Evolutionary conservation across 2,329 filamentous ascomycete genomes (phyloP).

Genomic region (Colletotrichum siamense): DNA sequence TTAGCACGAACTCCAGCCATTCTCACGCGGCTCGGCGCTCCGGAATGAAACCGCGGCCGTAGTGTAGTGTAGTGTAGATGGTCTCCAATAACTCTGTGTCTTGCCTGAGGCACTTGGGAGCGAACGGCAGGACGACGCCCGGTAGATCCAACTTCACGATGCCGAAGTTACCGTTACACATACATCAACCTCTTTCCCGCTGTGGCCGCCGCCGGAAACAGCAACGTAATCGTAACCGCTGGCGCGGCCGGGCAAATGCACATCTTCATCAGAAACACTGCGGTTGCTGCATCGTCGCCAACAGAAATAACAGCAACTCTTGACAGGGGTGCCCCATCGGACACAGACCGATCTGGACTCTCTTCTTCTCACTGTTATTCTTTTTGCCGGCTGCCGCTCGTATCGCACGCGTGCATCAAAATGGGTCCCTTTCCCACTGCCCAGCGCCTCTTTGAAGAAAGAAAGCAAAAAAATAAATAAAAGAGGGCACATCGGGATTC

Average conservation of each 20-base stretch:
- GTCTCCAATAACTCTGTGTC: background rate
- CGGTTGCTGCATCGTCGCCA: slow-evolving; percentile 10
- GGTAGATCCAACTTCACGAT: background rate
- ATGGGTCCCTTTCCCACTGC: background rate
- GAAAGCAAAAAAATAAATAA: background rate
- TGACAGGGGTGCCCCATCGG: slow-evolving; percentile 1
- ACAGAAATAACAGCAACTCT: background rate
- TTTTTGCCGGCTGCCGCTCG: slow-evolving; percentile 15
- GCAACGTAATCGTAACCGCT: slow-evolving; percentile 1
- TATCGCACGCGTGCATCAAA: slow-evolving; percentile 10
- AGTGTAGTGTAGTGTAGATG: background rate
- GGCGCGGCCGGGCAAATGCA: background rate
- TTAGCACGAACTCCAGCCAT: background rate
- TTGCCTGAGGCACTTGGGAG: background rate
- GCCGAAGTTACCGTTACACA: background rate
- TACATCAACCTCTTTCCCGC: background rate
- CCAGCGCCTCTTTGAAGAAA: background rate
- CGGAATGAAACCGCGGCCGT: background rate
- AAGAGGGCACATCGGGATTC: slow-evolving; percentile 14
- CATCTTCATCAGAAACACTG: slow-evolving; percentile 1
- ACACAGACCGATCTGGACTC: slow-evolving; percentile 22
- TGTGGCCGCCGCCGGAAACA: background rate
- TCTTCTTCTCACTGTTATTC: background rate
- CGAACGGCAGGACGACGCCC: background rate
- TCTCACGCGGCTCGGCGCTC: background rate